phyloP scores from a whole-genome alignment of 345 rosid genomes.

The Syzygium grande region DNA sequence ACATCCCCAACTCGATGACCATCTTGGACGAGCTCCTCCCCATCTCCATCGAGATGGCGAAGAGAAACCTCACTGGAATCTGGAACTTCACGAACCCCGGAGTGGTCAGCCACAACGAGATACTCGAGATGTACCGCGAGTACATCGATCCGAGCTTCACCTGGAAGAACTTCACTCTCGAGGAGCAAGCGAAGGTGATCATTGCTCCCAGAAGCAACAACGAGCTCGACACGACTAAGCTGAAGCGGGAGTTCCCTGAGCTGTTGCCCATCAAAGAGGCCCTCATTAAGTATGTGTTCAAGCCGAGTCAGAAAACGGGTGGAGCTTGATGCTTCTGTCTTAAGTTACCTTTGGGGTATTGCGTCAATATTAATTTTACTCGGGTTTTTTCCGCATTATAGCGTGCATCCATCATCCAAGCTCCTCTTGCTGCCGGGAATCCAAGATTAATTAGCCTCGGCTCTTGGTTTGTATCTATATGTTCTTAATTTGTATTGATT shows the following conservation, averaged over 20 bases:
- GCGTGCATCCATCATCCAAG: not conserved
- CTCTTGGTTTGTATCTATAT: slow-evolving; percentile 11
- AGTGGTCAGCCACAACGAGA: slow-evolving; percentile 89
- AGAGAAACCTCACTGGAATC: slow-evolving; percentile 89
- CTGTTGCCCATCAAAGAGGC: slow-evolving; percentile 79
- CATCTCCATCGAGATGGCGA: slow-evolving; percentile 88
- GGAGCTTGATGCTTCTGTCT: slow-evolving; percentile 15
- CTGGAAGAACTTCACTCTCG: slow-evolving; percentile 83
- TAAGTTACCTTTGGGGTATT: not conserved
- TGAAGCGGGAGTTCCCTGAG: slow-evolving; percentile 81
- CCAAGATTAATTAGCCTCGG: not conserved
- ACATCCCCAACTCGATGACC: slow-evolving; percentile 94
- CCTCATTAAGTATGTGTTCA: slow-evolving; percentile 63
- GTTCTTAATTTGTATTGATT: slow-evolving; percentile 12
- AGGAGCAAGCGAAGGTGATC: slow-evolving; percentile 88
- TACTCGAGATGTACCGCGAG: slow-evolving; percentile 69
- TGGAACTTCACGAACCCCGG: slow-evolving; percentile 89
- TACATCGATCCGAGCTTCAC: slow-evolving; percentile 59
- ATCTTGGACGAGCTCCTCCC: slow-evolving; percentile 86
- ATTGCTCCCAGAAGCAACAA: slow-evolving; percentile 92
- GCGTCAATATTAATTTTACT: not conserved
- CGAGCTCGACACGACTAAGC: slow-evolving; percentile 69
- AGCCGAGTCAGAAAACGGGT: slow-evolving; percentile 57
- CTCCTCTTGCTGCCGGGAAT: not conserved
- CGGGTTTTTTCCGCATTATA: not conserved